Evolutionary conservation across 805 yeast genomes (phyloP), one percentile per base, ranked within the genome.

Genomic region (Cyberlindnera mrakii): DNA sequence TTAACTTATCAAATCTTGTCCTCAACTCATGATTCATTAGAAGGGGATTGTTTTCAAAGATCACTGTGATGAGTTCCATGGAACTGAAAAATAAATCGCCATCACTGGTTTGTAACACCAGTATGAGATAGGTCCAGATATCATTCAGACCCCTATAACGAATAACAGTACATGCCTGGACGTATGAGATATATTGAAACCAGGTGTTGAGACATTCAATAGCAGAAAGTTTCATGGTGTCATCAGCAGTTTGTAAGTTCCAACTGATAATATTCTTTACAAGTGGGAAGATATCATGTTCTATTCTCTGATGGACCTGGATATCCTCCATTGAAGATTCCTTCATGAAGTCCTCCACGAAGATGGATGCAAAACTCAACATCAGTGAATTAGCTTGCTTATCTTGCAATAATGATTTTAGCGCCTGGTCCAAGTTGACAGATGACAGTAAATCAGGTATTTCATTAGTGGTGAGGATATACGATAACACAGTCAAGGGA

Each of bases 331-430:
- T 30, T 10, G 33, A 16, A 11, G 35, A 35, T 5, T 43, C 45
- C 37, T 72, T 75, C 30, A 65, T 52, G 10, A 74, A 51, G 41
- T 80, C 85, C 49, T 79, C 85, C 1, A 69, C 71, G 0, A 77
- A 45, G 7, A 74, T 74, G 11, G 79, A 65, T 3, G 71, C 61
- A 35, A 75, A 70, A 1, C 59, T 41, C 3, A 70, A 36, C 3
- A 70, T 14, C 6, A 66, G 37, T 17, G 30, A 23, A 23, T 47
- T 40, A 8, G 47, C 35, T 3, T 27, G 13, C 2, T 32, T 17
- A 32, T 49, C 52, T 1, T 40, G 14, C 2, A 47, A 15, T 0
- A 48, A 9, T n/a, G 35, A 41, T 16, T 31, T 44, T 5, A 50
- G 13, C 5, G 46, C 33, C 13, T 54, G 44, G 10, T 49, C 44